Conservation (phyloP, 345 rosid species). For the Acer negundo region DNA sequence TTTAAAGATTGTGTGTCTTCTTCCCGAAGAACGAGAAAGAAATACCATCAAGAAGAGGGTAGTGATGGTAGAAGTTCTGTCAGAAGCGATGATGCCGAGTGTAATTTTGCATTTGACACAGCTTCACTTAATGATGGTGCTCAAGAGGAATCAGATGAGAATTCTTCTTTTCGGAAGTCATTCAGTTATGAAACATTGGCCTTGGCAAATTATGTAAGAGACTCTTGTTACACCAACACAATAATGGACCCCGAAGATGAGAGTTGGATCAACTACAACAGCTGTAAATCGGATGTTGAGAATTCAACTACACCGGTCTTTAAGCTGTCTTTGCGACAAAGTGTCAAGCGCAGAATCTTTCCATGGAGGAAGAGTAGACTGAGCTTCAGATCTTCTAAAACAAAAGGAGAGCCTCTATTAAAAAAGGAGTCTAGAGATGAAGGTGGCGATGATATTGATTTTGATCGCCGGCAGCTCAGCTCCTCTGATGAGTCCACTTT, state of each 20-base stretch:
- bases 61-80: slow-evolving; percentile 19
- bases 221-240: slow-evolving; percentile 25
- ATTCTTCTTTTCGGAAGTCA: slow-evolving; percentile 34
- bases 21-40: slow-evolving; percentile 39
- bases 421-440: slow-evolving; percentile 54
- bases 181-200: slow-evolving; percentile 57
- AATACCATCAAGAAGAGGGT: slow-evolving; percentile 37
- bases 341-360: slow-evolving; percentile 43
- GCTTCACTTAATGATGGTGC: slow-evolving; percentile 47
- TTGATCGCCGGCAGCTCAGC: slow-evolving; percentile 61
- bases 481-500: slow-evolving; percentile 56
- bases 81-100: slow-evolving; percentile 27
- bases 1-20: slow-evolving; percentile 42
- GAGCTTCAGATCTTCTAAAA: slow-evolving; percentile 43
- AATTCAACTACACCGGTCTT: slow-evolving; percentile 27
- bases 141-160: slow-evolving; percentile 27
- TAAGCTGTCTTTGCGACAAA: slow-evolving; percentile 30
- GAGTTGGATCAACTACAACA: slow-evolving; percentile 50
- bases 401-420: slow-evolving; percentile 61
- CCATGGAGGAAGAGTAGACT: slow-evolving; percentile 60
- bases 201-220: slow-evolving; percentile 44
- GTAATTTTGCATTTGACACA: slow-evolving; percentile 34
- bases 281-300: slow-evolving; percentile 39
- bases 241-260: slow-evolving; percentile 44
- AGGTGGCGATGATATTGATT: slow-evolving; percentile 71